Percentiles rank a stretch among this genome's conserved stretches.
phyloP scores from a whole-genome alignment of 116 monocot species.

The Cymodocea nodosa region DNA sequence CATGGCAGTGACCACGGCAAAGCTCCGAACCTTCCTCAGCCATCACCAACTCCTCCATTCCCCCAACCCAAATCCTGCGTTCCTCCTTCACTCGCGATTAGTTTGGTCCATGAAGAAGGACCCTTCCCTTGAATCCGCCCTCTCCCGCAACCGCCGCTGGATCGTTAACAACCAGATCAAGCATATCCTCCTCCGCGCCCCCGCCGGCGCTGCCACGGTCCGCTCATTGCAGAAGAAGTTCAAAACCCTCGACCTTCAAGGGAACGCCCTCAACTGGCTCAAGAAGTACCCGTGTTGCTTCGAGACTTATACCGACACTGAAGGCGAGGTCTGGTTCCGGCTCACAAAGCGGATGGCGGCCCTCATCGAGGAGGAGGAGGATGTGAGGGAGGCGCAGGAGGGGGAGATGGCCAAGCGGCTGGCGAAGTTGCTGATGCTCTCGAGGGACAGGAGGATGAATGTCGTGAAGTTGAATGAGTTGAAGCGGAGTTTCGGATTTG shows the following conservation, averaged over 20 bases:
- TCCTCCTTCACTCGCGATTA: not conserved
- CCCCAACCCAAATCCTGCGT: not conserved
- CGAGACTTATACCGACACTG: slow-evolving; percentile 17
- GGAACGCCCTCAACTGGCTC: slow-evolving; percentile 76
- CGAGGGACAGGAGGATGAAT: slow-evolving; percentile 39
- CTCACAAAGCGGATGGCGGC: slow-evolving; percentile 72
- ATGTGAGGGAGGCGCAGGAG: slow-evolving; percentile 17
- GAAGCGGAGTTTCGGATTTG: slow-evolving; percentile 59
- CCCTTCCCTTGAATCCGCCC: slow-evolving; percentile 49
- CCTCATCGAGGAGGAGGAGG: slow-evolving; percentile 56
- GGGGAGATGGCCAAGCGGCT: slow-evolving; percentile 36
- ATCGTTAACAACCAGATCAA: slow-evolving; percentile 98
- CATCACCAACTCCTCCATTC: no score
- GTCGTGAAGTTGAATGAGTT: slow-evolving; percentile 60
- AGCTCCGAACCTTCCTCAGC: no score
- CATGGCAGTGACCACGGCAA: no score
- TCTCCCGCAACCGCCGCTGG: slow-evolving; percentile 94
- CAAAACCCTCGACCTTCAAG: slow-evolving; percentile 69
- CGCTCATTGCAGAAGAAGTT: slow-evolving; percentile 68
- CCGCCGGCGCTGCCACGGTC: slow-evolving; percentile 38
- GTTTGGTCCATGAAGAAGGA: slow-evolving; percentile 81
- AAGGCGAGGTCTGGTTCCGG: slow-evolving; percentile 29
- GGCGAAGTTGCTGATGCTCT: slow-evolving; percentile 72
- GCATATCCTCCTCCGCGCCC: slow-evolving; percentile 68
- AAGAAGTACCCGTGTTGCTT: slow-evolving; percentile 93